Percentiles rank a stretch among this genome's conserved stretches.
These are phyloP conservation scores for Takashimella tepidaria DNA, from an alignment of 1,284 basidiomycete genomes.

Conservation along the genomic window DNA sequence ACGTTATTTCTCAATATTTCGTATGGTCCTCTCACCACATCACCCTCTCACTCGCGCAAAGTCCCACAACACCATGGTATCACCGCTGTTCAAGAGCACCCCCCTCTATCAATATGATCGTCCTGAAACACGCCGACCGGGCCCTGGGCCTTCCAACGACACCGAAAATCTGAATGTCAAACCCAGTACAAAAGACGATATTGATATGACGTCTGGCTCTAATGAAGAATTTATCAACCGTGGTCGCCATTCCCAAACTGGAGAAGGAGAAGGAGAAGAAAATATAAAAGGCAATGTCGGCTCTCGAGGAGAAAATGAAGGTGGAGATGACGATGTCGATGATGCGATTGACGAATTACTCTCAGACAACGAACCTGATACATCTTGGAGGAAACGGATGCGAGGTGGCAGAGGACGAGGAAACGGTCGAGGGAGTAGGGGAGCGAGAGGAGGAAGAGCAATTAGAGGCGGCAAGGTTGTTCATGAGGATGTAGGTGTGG, in stretches of 20 bases:
- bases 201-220: background rate
- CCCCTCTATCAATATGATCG: background rate
- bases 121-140: background rate
- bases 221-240: background rate
- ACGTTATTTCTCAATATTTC: too few relatives aligned
- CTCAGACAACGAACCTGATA: constrained; percentile 13
- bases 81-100: background rate
- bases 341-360: constrained; percentile 31
- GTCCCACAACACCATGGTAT: background rate
- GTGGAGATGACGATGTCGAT: constrained; percentile 17
- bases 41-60: too few relatives aligned
- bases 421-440: background rate
- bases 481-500: constrained; percentile 14
- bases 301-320: background rate
- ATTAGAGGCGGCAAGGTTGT: constrained; percentile 9
- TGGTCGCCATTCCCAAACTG: background rate
- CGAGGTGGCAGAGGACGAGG: background rate
- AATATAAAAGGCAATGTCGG: background rate
- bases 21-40: too few relatives aligned
- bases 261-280: too few relatives aligned
- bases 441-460: background rate
- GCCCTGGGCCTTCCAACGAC: background rate
- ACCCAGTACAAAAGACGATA: too few relatives aligned
- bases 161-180: too few relatives aligned
- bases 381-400: background rate